These are phyloP conservation scores for Ophiostoma ulmi DNA, from an alignment of 2,329 filamentous ascomycete genomes.

Conservation along the genomic window DNA sequence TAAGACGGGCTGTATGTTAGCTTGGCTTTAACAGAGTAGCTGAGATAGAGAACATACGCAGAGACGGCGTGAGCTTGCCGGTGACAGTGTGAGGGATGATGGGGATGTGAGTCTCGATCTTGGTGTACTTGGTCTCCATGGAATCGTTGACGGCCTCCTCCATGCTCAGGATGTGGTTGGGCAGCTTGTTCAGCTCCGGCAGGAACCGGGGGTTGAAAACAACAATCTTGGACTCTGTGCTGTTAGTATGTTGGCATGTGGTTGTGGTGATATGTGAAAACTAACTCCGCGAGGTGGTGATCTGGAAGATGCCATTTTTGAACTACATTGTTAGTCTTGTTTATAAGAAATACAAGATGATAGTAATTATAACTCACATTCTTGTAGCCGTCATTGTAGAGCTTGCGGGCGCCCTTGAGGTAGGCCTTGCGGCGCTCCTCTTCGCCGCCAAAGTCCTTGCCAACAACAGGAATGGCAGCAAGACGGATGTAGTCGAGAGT, in stretches of 20 bases:
- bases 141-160: constrained; percentile 32
- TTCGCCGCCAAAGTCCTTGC: constrained; percentile 16
- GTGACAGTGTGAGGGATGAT: neutral
- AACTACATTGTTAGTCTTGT: neutral
- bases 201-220: constrained; percentile 34
- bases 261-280: neutral
- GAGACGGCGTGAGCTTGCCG: neutral
- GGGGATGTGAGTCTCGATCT: neutral
- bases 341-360: neutral
- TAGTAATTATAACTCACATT: neutral
- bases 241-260: neutral
- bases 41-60: neutral
- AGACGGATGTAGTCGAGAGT: neutral
- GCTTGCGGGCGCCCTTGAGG: constrained; percentile 15
- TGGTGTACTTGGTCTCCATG: neutral
- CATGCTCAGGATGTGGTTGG: constrained; percentile 34
- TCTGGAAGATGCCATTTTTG: neutral
- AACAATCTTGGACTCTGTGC: constrained; percentile 29
- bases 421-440: constrained; percentile 20
- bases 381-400: constrained; percentile 23
- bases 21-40: too few relatives aligned
- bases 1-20: neutral
- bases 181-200: constrained; percentile 33
- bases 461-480: constrained; percentile 17
- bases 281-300: neutral